Evolutionary conservation across 75 land plant species (phyloP), one percentile per base, ranked within the genome.

Genomic region (Picea glauca): DNA sequence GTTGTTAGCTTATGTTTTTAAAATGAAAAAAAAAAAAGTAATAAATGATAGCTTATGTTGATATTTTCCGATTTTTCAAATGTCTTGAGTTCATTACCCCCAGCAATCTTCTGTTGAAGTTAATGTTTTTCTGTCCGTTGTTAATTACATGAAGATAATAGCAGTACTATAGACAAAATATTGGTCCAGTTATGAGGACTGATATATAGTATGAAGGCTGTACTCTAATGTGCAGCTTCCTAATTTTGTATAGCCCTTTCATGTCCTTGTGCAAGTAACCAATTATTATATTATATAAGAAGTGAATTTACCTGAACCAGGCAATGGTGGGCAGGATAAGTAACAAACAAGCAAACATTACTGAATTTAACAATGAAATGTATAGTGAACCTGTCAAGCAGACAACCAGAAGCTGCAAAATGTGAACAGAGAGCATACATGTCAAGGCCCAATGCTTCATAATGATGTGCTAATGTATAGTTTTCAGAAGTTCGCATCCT

Each of bases 361-460:
- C 23, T 68, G 17, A 9, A 68, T 3, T 68, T 35, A 33, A 33
- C 14, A 14, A 65, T 65, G 30, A 65, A 65, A 65, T 65, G 9
- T 46, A 40, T n/a, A 18, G 23, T 38, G 20, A 68, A 12, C 6
- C 40, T 18, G 20, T 68, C 35, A 68, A 40, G 9, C 18, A 40
- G 21, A 40, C 50, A 20, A 68, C 50, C 38, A 40, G 20, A 18
- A 38, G n/a, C 43, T 40, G 21, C 73, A 68, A 68, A 6, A 68
- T 40, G 8, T 2, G 8, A 20, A 8, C n/a, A 9, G 43, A 68
- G 21, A 56, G 20, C 76, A 68, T 84, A 89, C 93, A 86, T 87
- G 81, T 89, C 86, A 79, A 91, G 91, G 61, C 93, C 93, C 77
- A 91, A 76, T 78, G 85, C 78, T n/a, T 86, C 63, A 59, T 89